phyloP scores from a whole-genome alignment of 176 grass and related monocot genomes.

The Ensete ventricosum region DNA sequence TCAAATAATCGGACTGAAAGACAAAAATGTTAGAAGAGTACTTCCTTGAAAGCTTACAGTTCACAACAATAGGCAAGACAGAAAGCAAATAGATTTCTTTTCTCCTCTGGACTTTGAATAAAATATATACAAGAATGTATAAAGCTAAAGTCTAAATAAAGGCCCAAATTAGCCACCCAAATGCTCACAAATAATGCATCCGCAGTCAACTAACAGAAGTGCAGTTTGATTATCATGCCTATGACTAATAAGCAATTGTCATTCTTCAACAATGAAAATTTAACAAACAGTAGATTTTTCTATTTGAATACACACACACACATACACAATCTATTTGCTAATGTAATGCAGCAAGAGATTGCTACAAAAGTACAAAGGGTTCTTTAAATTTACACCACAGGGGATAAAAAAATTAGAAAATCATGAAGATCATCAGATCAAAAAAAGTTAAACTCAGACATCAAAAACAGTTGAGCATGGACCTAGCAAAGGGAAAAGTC shows the following conservation, averaged over 20 bases:
- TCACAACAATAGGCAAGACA: neutral
- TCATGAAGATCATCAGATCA: neutral
- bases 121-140: neutral
- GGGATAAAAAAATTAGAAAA: neutral
- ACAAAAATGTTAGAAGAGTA: conserved; percentile 19
- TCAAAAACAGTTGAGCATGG: neutral
- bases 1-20: conserved; percentile 70
- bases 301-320: no score
- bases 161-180: neutral
- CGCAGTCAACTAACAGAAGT: neutral
- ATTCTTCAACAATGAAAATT: neutral
- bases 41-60: neutral
- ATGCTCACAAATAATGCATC: neutral
- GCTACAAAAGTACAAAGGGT: neutral
- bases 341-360: neutral
- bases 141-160: neutral
- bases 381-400: no score
- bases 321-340: neutral
- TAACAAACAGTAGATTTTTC: neutral
- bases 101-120: neutral
- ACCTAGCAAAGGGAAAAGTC: neutral
- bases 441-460: no score
- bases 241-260: neutral
- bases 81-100: neutral
- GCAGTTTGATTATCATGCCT: neutral